These are phyloP conservation scores for Colletotrichum neosansevieriae DNA, from an alignment of 2,329 filamentous ascomycete species.

Conservation along the genomic window DNA sequence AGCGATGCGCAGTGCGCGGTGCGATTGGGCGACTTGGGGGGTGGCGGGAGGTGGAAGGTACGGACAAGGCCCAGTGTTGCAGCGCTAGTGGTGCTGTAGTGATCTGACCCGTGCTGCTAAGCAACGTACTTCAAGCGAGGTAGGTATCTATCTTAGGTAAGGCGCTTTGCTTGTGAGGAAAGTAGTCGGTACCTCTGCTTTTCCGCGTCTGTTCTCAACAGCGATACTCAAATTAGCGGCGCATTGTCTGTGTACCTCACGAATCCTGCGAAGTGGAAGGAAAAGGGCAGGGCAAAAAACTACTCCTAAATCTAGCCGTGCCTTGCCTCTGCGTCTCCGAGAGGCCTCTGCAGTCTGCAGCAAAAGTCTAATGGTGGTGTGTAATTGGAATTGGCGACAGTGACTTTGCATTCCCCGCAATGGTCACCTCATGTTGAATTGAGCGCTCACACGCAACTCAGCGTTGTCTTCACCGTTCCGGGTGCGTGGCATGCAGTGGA, in stretches of 20 bases:
- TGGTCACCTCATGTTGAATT: conserved; percentile 4
- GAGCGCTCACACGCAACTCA: not conserved
- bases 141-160: not conserved
- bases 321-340: not conserved
- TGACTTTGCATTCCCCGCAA: conserved; percentile 2
- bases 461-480: not conserved
- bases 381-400: conserved; percentile 1
- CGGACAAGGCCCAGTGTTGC: conserved; percentile 15
- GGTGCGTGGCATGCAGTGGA: not conserved
- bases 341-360: not conserved
- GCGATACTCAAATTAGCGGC: not conserved
- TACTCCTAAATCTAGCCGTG: conserved; percentile 28
- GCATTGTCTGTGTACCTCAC: conserved; percentile 8
- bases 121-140: not conserved
- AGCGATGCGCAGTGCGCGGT: not conserved
- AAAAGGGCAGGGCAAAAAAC: not conserved
- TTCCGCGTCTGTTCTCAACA: conserved; percentile 13
- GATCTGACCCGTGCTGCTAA: conserved; percentile 1
- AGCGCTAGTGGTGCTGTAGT: conserved; percentile 28
- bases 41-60: not conserved
- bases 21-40: conserved; percentile 6
- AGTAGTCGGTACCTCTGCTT: not conserved
- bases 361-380: conserved; percentile 13
- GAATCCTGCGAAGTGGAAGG: not conserved
- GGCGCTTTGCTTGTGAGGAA: not conserved